Evolutionary conservation across 352 stramenopile genomes (phyloP).

Genomic region (Globisporangium canariense): DNA sequence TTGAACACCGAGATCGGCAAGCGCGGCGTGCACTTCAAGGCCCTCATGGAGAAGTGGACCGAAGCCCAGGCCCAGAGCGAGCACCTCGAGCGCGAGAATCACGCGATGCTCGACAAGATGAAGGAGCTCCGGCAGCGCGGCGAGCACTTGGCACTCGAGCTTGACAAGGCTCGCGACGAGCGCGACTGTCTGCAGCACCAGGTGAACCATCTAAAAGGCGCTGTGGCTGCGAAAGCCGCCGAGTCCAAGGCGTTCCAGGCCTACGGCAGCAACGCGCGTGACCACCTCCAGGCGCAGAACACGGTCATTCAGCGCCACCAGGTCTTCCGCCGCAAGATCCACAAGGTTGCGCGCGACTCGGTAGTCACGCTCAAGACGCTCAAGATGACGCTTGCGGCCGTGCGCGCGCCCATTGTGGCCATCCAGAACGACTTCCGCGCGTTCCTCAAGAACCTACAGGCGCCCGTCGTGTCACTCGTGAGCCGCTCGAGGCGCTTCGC

Average conservation of each 20-base stretch:
- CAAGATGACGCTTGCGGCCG: slow-evolving; percentile 33
- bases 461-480: slow-evolving; percentile 50
- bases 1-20: slow-evolving; percentile 55
- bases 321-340: slow-evolving; percentile 49
- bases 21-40: slow-evolving; percentile 52
- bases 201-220: slow-evolving; percentile 66
- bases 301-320: slow-evolving; percentile 48
- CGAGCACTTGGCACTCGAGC: slow-evolving; percentile 33
- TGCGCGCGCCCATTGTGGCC: slow-evolving; percentile 46
- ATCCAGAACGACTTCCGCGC: slow-evolving; percentile 50
- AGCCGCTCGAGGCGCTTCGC: slow-evolving; percentile 43
- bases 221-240: slow-evolving; percentile 62
- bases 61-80: slow-evolving; percentile 61
- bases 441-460: slow-evolving; percentile 47
- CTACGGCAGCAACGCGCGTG: slow-evolving; percentile 55
- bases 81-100: slow-evolving; percentile 50
- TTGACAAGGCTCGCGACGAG: slow-evolving; percentile 51
- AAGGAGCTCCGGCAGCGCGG: slow-evolving; percentile 36
- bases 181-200: slow-evolving; percentile 64
- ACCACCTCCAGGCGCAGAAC: slow-evolving; percentile 59
- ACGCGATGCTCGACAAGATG: slow-evolving; percentile 49
- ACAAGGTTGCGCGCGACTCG: slow-evolving; percentile 39
- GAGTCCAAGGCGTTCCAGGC: slow-evolving; percentile 72
- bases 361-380: slow-evolving; percentile 36
- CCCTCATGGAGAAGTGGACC: slow-evolving; percentile 72